A percentile compares a stretch with the other conserved stretches of the same genome.
These are phyloP conservation scores for Pseudonitzschia pungens DNA, from an alignment of 108 stramenopile genomes.

Conservation along the genomic window DNA sequence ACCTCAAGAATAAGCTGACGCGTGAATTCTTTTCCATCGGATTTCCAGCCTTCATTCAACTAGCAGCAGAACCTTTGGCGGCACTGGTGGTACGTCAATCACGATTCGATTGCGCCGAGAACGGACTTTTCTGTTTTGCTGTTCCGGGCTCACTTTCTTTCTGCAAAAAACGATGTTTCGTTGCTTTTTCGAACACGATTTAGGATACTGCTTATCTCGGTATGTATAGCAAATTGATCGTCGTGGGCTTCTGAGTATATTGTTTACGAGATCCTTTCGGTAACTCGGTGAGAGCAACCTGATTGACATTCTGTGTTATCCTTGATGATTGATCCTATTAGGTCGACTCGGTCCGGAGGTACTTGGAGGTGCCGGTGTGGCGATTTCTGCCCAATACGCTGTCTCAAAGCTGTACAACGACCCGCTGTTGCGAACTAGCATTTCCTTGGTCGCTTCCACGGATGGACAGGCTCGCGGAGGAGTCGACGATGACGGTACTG, in stretches of 20 bases:
- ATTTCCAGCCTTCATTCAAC: conserved; percentile 83
- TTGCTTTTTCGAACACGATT: neutral
- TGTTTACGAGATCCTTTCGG: too few relatives aligned
- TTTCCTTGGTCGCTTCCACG: conserved; percentile 85
- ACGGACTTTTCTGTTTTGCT: neutral
- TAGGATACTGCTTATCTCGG: conserved; percentile 14
- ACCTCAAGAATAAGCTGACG: conserved; percentile 44
- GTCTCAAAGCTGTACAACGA: conserved; percentile 91
- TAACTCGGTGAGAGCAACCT: too few relatives aligned
- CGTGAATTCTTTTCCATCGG: conserved; percentile 83
- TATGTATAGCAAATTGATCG: neutral
- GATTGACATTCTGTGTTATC: neutral
- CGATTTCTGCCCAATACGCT: conserved; percentile 90
- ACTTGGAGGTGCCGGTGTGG: conserved; percentile 90
- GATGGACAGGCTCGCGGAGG: conserved; percentile 60
- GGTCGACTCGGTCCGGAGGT: conserved; percentile 83
- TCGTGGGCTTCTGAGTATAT: too few relatives aligned
- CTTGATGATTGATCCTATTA: neutral
- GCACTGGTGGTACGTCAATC: conserved; percentile 60
- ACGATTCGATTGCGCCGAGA: neutral
- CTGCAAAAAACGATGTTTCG: too few relatives aligned
- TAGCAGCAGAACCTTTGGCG: conserved; percentile 92
- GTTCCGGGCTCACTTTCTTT: neutral
- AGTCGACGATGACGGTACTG: conserved; percentile 21
- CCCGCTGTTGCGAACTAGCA: conserved; percentile 85